These are phyloP conservation scores for Calonectria montana DNA, from an alignment of 2,329 filamentous ascomycete genomes.

Conservation along the genomic window DNA sequence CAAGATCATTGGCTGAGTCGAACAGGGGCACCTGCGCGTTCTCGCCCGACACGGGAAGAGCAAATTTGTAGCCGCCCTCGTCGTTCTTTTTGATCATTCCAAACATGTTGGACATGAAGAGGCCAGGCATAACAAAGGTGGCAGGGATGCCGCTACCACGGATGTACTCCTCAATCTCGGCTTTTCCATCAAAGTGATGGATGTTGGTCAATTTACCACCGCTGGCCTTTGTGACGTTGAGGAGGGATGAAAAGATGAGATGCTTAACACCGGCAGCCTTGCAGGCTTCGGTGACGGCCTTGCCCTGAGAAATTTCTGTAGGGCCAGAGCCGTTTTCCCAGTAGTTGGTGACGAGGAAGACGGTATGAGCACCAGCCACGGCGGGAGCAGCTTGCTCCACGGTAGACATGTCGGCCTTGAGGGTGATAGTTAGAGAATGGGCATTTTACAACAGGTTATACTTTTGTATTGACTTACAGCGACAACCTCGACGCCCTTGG, in stretches of 20 bases:
- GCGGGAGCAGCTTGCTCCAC: conserved; percentile 48
- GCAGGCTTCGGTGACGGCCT: conserved; percentile 57
- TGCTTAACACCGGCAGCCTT: conserved; percentile 57
- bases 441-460: accelerated
- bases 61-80: conserved; percentile 43
- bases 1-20: conserved; percentile 52
- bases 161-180: conserved; percentile 67
- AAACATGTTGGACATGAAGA: conserved; percentile 65
- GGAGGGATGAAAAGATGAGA: conserved; percentile 59
- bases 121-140: conserved; percentile 63
- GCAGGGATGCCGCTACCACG: conserved; percentile 58
- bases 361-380: conserved; percentile 55
- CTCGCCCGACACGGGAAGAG: conserved; percentile 44
- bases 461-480: conserved; percentile 37
- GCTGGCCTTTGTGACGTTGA: conserved; percentile 51
- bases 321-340: conserved; percentile 49
- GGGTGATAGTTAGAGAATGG: not conserved
- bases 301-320: conserved; percentile 56
- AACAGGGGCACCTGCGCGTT: conserved; percentile 52
- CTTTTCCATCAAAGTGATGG: conserved; percentile 67
- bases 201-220: conserved; percentile 53
- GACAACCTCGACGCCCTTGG: conserved; percentile 57
- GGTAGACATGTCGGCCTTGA: conserved; percentile 56
- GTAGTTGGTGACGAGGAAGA: conserved; percentile 56
- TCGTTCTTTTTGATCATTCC: conserved; percentile 43